Conservation (phyloP, 108 stramenopile species). For the Conticribra guillardii region DNA sequence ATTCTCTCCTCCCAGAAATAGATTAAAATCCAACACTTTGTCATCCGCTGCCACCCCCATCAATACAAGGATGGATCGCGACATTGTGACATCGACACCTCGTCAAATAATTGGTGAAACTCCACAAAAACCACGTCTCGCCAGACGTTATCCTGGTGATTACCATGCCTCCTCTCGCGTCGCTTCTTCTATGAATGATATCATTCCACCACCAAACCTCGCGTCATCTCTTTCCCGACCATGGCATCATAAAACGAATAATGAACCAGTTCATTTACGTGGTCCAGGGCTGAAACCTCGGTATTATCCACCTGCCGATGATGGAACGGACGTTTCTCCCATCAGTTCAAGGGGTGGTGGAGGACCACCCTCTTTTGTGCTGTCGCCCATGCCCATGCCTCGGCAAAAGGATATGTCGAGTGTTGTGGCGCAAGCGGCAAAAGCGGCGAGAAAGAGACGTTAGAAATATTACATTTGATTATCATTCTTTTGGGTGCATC, state of each 20-base stretch:
- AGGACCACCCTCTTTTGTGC: neutral
- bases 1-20: neutral
- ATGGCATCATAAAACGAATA: too few relatives aligned
- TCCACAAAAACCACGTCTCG: slow-evolving; percentile 9
- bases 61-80: too few relatives aligned
- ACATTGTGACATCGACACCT: slow-evolving; percentile 1
- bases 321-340: neutral
- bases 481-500: too few relatives aligned
- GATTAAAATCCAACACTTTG: slow-evolving; percentile 32
- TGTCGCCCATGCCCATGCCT: neutral
- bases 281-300: too few relatives aligned
- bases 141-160: neutral
- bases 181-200: too few relatives aligned
- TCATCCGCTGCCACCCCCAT: too few relatives aligned
- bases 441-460: neutral
- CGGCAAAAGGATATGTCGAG: neutral
- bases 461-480: too few relatives aligned
- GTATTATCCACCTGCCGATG: too few relatives aligned
- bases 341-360: neutral
- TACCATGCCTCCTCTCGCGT: neutral
- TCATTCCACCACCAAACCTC: neutral
- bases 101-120: slow-evolving; percentile 21
- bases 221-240: neutral
- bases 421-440: neutral
- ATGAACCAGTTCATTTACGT: too few relatives aligned